A percentile compares a stretch with the other conserved stretches of the same genome.
Evolutionary conservation across 139 green algal genomes (phyloP).

Genomic region (Zygnema circumcarinatum): DNA sequence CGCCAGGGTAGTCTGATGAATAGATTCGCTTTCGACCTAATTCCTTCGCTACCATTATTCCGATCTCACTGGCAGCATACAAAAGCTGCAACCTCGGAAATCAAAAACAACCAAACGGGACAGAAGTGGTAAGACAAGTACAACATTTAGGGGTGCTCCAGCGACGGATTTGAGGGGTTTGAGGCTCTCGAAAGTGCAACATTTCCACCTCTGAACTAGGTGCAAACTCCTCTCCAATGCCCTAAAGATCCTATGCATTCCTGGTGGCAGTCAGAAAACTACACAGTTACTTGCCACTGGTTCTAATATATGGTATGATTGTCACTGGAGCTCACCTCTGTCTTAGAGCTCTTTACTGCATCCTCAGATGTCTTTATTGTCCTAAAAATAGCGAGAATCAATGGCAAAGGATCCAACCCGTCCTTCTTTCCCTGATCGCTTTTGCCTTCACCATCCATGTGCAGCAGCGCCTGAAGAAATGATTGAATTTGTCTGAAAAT

Average conservation of each 20-base stretch:
- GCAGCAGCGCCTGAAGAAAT: constrained; percentile 36
- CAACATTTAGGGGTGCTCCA: too few relatives aligned
- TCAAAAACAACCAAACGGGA: background rate
- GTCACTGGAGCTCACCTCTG: constrained; percentile 34
- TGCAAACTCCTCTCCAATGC: background rate
- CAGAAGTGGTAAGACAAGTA: background rate
- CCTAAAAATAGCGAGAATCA: constrained; percentile 43
- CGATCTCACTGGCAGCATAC: constrained; percentile 3
- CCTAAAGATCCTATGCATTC: too few relatives aligned
- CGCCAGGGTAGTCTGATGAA: background rate
- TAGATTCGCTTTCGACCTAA: background rate
- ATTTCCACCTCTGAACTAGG: background rate
- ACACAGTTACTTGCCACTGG: too few relatives aligned
- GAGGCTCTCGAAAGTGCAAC: background rate
- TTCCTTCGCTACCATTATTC: background rate
- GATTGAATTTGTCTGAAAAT: constrained; percentile 23
- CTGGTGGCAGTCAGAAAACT: too few relatives aligned
- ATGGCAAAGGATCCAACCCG: constrained; percentile 43
- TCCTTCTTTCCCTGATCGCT: constrained; percentile 21
- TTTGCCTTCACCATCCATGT: background rate
- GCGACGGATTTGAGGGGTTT: too few relatives aligned
- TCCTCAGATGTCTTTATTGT: constrained; percentile 49
- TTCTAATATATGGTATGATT: too few relatives aligned
- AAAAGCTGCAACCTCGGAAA: background rate
- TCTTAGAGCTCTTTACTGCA: constrained; percentile 32